phyloP scores from a whole-genome alignment of 306 rosid genomes.

The Rosa persica region DNA sequence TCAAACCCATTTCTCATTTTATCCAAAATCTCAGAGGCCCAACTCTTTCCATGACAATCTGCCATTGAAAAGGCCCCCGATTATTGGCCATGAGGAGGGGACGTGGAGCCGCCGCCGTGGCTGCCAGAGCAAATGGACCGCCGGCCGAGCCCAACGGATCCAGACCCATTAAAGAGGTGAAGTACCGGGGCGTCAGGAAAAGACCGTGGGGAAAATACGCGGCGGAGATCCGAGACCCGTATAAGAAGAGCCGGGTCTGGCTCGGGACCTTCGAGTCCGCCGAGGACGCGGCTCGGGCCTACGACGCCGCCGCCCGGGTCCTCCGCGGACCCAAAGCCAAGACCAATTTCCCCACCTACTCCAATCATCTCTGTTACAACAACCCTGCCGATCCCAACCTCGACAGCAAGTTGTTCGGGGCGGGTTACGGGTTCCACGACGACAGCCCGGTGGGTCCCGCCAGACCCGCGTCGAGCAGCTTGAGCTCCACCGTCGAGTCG shows the following conservation, averaged over 20 bases:
- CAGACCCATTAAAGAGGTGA: conserved; percentile 41
- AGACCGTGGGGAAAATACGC: conserved; percentile 93
- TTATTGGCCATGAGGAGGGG: conserved; percentile 49
- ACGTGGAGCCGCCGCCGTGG: conserved; percentile 39
- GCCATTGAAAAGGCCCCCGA: background rate
- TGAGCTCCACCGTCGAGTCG: conserved; percentile 87
- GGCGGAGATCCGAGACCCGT: conserved; percentile 90
- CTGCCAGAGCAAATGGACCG: conserved; percentile 11
- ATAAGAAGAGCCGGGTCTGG: conserved; percentile 83
- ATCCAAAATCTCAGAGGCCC: background rate
- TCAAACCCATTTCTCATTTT: background rate
- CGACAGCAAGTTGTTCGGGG: conserved; percentile 43
- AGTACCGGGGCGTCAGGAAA: conserved; percentile 75
- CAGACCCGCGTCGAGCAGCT: conserved; percentile 73
- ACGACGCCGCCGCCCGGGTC: conserved; percentile 63
- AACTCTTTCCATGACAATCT: conserved; percentile 5
- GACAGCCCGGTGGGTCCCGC: conserved; percentile 43
- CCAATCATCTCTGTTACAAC: conserved; percentile 30
- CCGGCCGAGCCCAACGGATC: conserved; percentile 34
- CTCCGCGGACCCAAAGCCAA: conserved; percentile 88
- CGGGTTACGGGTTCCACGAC: conserved; percentile 37
- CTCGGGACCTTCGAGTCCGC: conserved; percentile 85
- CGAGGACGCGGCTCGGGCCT: conserved; percentile 80
- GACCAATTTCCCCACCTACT: conserved; percentile 57
- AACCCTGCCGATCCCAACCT: conserved; percentile 40